Evolutionary conservation across 2,329 filamentous ascomycete species (phyloP).

Genomic region (Simplicillium aogashimaense): DNA sequence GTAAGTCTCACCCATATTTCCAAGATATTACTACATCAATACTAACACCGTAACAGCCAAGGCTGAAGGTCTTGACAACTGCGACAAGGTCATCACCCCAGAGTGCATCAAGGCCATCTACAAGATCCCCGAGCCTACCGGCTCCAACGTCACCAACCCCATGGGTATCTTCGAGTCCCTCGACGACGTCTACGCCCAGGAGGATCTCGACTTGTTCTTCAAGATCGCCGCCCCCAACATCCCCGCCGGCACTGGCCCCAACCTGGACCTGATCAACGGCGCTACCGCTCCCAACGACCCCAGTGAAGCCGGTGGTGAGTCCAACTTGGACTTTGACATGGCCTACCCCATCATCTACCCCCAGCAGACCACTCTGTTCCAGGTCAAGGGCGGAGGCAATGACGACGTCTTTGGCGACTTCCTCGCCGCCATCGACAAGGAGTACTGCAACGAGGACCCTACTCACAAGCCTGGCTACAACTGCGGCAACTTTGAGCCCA

Average conservation of each 20-base stretch:
- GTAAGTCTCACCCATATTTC: neutral
- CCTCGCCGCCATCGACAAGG: slow-evolving; percentile 40
- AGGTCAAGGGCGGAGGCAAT: slow-evolving; percentile 8
- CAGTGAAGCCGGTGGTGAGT: slow-evolving; percentile 22
- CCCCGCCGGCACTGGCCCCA: slow-evolving; percentile 7
- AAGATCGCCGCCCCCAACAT: slow-evolving; percentile 20
- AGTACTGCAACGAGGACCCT: slow-evolving; percentile 38
- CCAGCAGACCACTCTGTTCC: slow-evolving; percentile 31
- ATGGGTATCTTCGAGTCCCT: slow-evolving; percentile 42
- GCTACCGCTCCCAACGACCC: slow-evolving; percentile 6
- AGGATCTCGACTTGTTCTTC: slow-evolving; percentile 38
- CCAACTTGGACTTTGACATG: slow-evolving; percentile 38
- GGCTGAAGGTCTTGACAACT: slow-evolving; percentile 14
- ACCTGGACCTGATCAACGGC: slow-evolving; percentile 7
- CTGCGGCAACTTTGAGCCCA: slow-evolving; percentile 15
- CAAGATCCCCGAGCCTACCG: slow-evolving; percentile 21
- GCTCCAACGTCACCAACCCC: slow-evolving; percentile 27
- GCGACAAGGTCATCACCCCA: slow-evolving; percentile 46
- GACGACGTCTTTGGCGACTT: slow-evolving; percentile 32
- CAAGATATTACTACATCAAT: neutral
- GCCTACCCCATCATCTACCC: slow-evolving; percentile 41
- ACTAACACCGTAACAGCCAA: neutral
- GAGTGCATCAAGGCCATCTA: slow-evolving; percentile 42
- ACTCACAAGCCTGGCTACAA: slow-evolving; percentile 29
- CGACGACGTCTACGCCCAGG: slow-evolving; percentile 39